Evolutionary conservation across 169 alveolate genomes (phyloP), one percentile per base, ranked within the genome.

Genomic region (Eimeria zaria): DNA sequence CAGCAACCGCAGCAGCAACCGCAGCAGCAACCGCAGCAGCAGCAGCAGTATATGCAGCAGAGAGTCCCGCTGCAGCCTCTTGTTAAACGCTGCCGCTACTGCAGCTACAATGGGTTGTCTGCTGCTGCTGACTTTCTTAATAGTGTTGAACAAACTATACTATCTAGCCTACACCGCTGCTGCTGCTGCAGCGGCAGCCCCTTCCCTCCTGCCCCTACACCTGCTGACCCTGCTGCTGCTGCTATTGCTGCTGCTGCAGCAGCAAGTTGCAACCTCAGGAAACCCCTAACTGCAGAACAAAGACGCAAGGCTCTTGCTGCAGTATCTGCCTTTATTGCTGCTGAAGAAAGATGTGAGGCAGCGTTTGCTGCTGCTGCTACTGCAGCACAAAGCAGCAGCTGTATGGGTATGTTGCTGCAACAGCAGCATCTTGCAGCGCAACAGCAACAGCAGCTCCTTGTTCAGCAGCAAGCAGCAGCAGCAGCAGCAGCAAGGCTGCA

Each of bases 61-160:
- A 20, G 89, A 46, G 80, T 81, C 18, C 89, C 95, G 39, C 71
- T 90, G 39, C 95, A 90, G 89, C 95, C 95, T 4, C 62, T 62
- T 8, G 95, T 90, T n/a, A 64, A 36, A 46, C 73, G 95, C 36
- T 90, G 95, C 78, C 62, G 95, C 12, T 81, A 90, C 89, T 90
- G 95, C 89, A 46, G 51, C 80, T 80, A 48, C 14, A 30, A 64
- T 53, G 95, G 95, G 14, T 41, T 74, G 2, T 41, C 89, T n/a
- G 60, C 95, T 14, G 95, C 88, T 18, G 76, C 71, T 41, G 95
- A 64, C 5, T 51, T 58, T 14, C 44, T 73, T 30, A 64, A 51
- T 55, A 53, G 44, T 36, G 64, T 71, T 2, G 95, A 90, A 44
- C 55, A 39, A 46, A 36, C 51, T 27, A 58, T 90, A 39, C 84